Evolutionary conservation across 352 stramenopile species (phyloP), one percentile per base, ranked within the genome.

Genomic region (Globisporangium spiculum): DNA sequence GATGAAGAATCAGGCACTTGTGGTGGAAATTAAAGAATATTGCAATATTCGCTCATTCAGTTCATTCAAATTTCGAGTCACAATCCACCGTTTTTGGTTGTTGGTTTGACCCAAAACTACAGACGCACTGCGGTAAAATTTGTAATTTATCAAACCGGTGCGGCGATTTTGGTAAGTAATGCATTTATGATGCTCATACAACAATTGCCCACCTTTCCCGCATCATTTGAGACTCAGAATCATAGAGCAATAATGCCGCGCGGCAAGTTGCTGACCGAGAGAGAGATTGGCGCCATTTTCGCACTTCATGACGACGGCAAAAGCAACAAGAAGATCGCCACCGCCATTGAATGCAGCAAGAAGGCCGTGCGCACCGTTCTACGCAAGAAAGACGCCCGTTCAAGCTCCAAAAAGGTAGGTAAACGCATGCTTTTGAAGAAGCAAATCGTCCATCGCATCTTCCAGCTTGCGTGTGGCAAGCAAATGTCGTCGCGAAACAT

Each of bases 401-500:
- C 20, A 24, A n/a, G 46, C n/a, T 16, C 20, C 4, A 55, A 55
- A 55, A 55, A 24, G 4, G 6, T 55, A 7, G 48, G 20, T 24
- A 55, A n/a, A 24, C 6, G 48, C 48, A 18, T n/a, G 12, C 20
- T 55, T 55, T 55, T 55, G 48, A 55, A 55, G 48, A 18, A 55
- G 20, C 48, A n/a, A 0, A 55, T n/a, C 1, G 20, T 30, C 48
- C 48, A 7, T 16, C n/a, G 20, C 48, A 55, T 55, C 48, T 55
- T 27, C 30, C 5, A 24, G 48, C 48, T 55, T 24, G 48, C n/a
- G 6, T 55, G 48, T 30, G 48, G 18, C 48, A 55, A 30, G 48
- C n/a, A 55, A 55, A 55, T 55, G 20, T 18, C 48, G 48, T 55
- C 48, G 20, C 24, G 48, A 55, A 30, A 55, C 48, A 55, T 55